A percentile compares a stretch with the other conserved stretches of the same genome.
Evolutionary conservation across 441 rosid genomes (phyloP).

Genomic region (Erysimum pusillum): DNA sequence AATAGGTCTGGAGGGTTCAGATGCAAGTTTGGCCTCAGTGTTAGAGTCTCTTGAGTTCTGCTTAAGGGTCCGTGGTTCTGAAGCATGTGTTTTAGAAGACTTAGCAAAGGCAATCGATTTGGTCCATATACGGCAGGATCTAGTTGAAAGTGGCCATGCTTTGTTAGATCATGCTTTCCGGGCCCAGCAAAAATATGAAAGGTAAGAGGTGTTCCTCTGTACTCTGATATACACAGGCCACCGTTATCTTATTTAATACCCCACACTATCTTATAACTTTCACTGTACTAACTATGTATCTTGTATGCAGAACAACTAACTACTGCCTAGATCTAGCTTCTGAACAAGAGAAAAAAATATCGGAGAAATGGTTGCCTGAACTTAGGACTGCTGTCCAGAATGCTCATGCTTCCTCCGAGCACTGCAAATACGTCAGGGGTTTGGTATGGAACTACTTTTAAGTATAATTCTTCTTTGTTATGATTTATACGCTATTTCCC

Average conservation of each 20-base stretch:
- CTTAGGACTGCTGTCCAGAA: slow-evolving; percentile 70
- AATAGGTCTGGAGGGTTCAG: slow-evolving; percentile 87
- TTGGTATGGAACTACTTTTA: slow-evolving; percentile 69
- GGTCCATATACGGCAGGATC: slow-evolving; percentile 83
- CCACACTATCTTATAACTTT: neutral
- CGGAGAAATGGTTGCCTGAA: slow-evolving; percentile 90
- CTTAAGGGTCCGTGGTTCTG: slow-evolving; percentile 92
- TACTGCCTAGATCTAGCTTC: slow-evolving; percentile 82
- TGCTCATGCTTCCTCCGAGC: slow-evolving; percentile 78
- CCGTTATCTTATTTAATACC: neutral
- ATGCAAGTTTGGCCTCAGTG: slow-evolving; percentile 89
- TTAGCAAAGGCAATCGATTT: slow-evolving; percentile 86
- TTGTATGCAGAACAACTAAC: slow-evolving; percentile 70
- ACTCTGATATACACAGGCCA: neutral
- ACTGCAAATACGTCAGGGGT: slow-evolving; percentile 81
- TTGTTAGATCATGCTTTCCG: slow-evolving; percentile 80
- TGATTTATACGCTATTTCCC: neutral
- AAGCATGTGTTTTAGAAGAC: slow-evolving; percentile 91
- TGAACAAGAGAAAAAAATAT: slow-evolving; percentile 83
- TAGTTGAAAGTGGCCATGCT: slow-evolving; percentile 88
- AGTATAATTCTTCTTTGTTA: neutral
- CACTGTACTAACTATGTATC: slow-evolving; percentile 8
- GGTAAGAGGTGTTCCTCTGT: slow-evolving; percentile 52
- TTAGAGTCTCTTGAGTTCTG: slow-evolving; percentile 93
- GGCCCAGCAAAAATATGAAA: slow-evolving; percentile 90